Conservation (phyloP, 306 rosid genomes). For the Medicago lupulina region DNA sequence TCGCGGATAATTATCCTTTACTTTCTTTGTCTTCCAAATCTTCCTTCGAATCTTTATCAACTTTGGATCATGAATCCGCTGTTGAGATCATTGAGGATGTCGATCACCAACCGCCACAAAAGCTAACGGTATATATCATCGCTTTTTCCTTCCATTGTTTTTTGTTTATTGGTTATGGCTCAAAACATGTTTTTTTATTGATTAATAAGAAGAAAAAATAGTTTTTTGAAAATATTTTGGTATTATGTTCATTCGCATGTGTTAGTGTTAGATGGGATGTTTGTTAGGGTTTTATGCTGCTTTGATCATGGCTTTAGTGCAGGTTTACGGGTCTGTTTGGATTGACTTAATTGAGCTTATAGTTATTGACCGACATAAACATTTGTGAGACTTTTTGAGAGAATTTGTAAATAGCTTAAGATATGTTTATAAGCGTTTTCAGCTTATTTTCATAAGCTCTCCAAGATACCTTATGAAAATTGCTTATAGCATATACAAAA, state of each 20-base stretch:
- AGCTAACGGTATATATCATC: conserved; percentile 63
- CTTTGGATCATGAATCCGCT: conserved; percentile 55
- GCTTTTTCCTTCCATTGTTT: neutral
- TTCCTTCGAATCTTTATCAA: conserved; percentile 75
- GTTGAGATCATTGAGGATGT: conserved; percentile 50
- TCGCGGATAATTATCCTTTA: conserved; percentile 66
- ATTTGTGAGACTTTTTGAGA: too few relatives aligned
- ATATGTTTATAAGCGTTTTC: too few relatives aligned
- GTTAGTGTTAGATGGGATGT: neutral
- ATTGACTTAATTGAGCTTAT: too few relatives aligned
- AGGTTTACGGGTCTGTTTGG: neutral
- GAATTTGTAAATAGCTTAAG: too few relatives aligned
- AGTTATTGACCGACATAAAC: too few relatives aligned
- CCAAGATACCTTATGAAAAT: too few relatives aligned
- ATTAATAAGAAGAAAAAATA: too few relatives aligned
- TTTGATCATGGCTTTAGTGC: neutral
- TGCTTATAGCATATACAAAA: too few relatives aligned
- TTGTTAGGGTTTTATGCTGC: neutral
- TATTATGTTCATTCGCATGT: neutral
- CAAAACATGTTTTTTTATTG: neutral
- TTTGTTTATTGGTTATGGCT: conserved; percentile 8
- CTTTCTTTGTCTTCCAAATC: conserved; percentile 66
- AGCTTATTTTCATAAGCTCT: too few relatives aligned
- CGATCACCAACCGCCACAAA: conserved; percentile 38
- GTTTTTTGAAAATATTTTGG: neutral